Percentiles rank a stretch among this genome's conserved stretches.
These are phyloP conservation scores for Trebouxia sp. DNA, from an alignment of 139 green algal species.

Conservation along the genomic window DNA sequence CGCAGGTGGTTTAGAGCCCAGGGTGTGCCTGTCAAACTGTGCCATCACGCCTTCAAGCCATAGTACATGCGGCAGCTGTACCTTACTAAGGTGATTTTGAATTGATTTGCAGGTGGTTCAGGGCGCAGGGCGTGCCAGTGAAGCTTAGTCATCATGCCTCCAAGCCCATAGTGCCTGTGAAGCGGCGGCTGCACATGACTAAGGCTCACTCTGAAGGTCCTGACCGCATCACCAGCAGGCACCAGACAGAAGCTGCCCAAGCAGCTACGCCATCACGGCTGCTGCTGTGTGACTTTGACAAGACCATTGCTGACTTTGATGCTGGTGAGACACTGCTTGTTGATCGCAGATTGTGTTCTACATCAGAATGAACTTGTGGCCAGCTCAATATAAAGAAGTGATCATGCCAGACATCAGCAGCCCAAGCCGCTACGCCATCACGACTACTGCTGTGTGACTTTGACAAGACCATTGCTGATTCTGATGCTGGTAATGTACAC, in stretches of 20 bases:
- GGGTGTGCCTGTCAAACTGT: background rate
- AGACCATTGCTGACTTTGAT: slow-evolving; percentile 75
- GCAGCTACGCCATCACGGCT: slow-evolving; percentile 14
- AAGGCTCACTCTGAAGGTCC: background rate
- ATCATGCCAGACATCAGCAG: no score
- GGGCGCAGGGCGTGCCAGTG: slow-evolving; percentile 42
- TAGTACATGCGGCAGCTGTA: no score
- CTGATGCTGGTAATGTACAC: slow-evolving; percentile 54
- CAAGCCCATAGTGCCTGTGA: background rate
- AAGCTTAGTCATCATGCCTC: background rate
- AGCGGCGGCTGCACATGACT: slow-evolving; percentile 22
- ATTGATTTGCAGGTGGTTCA: slow-evolving; percentile 52
- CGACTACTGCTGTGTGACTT: slow-evolving; percentile 58
- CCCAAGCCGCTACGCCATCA: background rate
- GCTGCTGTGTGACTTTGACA: slow-evolving; percentile 83
- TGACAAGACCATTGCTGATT: slow-evolving; percentile 79
- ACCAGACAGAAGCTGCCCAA: background rate
- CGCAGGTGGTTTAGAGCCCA: background rate
- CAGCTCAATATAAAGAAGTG: no score
- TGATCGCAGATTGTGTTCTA: background rate
- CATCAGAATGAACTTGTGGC: background rate
- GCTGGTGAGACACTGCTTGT: slow-evolving; percentile 27
- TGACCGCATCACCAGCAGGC: background rate
- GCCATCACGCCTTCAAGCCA: background rate
- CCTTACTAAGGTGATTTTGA: no score